A percentile compares a stretch with the other conserved stretches of the same genome.
phyloP scores from a whole-genome alignment of 345 rosid species.

The Cardamine chenopodiifolia region DNA sequence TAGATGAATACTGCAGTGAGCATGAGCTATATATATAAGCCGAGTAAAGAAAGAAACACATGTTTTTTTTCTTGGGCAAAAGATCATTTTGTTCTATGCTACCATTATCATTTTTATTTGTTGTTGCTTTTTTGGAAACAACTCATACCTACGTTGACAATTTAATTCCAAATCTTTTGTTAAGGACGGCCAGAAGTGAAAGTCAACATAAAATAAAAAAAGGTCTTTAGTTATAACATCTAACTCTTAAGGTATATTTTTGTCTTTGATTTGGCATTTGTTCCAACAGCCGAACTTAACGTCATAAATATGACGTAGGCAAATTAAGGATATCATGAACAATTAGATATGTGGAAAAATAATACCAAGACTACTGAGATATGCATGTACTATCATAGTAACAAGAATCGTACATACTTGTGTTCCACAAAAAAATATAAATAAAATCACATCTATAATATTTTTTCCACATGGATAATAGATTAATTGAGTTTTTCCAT shows the following conservation, averaged over 20 bases:
- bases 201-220: not conserved
- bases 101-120: not conserved
- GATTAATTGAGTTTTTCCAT: not conserved
- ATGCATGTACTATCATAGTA: not conserved
- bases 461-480: not conserved
- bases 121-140: not conserved
- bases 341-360: not conserved
- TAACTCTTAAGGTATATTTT: not conserved
- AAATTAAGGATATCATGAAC: too few relatives aligned
- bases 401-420: not conserved
- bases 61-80: not conserved
- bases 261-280: not conserved
- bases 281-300: not conserved
- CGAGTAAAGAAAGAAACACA: too few relatives aligned
- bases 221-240: not conserved
- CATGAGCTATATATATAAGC: not conserved
- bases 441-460: not conserved
- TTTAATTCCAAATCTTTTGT: not conserved
- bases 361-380: not conserved
- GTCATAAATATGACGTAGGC: not conserved
- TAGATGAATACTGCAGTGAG: not conserved
- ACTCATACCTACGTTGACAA: not conserved
- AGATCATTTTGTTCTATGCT: not conserved
- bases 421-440: not conserved
- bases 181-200: not conserved